Conservation (phyloP, 768 basidiomycete genomes). For the Podaxis sp. region DNA sequence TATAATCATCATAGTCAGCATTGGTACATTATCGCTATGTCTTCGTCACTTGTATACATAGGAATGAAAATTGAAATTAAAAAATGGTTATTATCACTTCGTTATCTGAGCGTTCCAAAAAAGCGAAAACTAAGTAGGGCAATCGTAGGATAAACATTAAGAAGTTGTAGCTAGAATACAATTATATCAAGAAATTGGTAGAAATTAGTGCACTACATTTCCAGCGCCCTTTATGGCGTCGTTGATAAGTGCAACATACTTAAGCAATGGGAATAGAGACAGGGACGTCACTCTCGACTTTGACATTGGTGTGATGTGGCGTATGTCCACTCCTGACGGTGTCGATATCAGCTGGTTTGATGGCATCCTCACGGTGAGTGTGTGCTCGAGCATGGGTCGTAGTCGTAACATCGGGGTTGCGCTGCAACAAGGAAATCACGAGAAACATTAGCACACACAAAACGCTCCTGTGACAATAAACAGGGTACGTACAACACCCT, state of each 20-base stretch:
- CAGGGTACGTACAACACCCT: not conserved
- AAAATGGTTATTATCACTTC: not conserved
- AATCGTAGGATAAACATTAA: not conserved
- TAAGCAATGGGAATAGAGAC: not conserved
- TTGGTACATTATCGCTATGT: slow-evolving; percentile 8
- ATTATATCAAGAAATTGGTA: not conserved
- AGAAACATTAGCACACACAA: not conserved
- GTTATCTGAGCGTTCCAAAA: not conserved
- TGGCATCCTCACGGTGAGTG: not conserved
- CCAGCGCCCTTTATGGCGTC: not conserved
- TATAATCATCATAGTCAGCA: not conserved
- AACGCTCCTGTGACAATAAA: not conserved
- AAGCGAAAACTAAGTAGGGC: not conserved
- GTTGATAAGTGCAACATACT: not conserved
- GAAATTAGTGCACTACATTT: not conserved
- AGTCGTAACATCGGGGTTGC: not conserved
- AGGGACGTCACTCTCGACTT: not conserved
- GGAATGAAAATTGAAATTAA: not conserved
- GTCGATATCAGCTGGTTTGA: not conserved
- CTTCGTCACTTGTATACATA: not conserved
- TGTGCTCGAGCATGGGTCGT: not conserved
- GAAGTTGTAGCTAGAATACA: not conserved
- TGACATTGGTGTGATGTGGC: not conserved
- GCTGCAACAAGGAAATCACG: not conserved
- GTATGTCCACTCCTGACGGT: not conserved